Evolutionary conservation across 2,329 filamentous ascomycete species (phyloP), one percentile per base, ranked within the genome.

Genomic region (Malbranchea zuffiana): DNA sequence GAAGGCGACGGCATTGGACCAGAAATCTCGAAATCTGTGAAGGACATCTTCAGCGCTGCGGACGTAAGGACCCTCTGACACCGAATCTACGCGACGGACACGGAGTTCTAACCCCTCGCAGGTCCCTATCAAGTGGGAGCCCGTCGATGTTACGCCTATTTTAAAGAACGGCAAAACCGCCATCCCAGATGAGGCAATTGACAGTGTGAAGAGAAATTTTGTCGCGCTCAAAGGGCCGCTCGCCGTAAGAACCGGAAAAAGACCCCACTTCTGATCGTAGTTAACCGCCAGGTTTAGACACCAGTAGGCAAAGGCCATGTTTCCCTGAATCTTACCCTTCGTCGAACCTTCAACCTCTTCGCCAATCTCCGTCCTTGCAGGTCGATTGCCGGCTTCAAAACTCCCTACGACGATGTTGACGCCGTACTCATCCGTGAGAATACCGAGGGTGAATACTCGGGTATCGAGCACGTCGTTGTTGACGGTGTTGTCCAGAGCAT

Each of bases 301-400:
- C 90, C 90, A 47, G 78, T 98, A 56, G 90, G 92, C 66, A 98
- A 96, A 74, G 90, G 90, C 57, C 90, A 98, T 69, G 88, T 98
- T 62, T 96, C 90, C 41, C 83, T 98, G 52, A 98, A 98, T 75
- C 73, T 98, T 49, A 98, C 90, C 43, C 86, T 98, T 56, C 88
- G 90, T 61, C 82, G 90, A 60, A 98, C 92, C 47, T 98, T 98
- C 73, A 98, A 98, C 74, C 86, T 98, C 56, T 98, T 98, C 67
- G 92, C 90, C 70, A 98, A 98, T 72, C 75, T 98, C 55, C 87
- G 92, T 57, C 90, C 92, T 46, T 98, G 92, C 78, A 83, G 86
- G 60, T 95, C 86, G 47, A 86, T 98, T 51, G 83, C 82, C 48
- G 90, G 90, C 56, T 98, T 81, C 81, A 94, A 96, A 79, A 98